phyloP scores from a whole-genome alignment of 352 stramenopile species.

The Phytophthora meadii region DNA sequence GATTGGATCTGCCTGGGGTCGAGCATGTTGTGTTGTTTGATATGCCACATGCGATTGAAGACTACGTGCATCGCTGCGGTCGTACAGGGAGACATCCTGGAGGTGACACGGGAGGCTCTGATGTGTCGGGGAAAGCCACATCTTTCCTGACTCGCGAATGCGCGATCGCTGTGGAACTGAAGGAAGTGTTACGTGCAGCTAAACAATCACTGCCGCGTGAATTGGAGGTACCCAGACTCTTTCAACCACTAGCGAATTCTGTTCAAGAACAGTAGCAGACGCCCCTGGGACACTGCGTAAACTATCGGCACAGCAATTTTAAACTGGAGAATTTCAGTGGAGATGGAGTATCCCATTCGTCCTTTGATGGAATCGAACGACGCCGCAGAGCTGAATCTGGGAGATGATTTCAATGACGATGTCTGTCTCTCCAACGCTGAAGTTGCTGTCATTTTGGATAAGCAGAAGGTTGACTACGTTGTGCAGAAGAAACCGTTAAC shows the following conservation, averaged over 20 bases:
- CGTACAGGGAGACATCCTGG: conserved; percentile 58
- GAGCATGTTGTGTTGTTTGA: conserved; percentile 90
- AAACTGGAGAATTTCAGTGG: not conserved
- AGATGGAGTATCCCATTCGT: conserved; percentile 69
- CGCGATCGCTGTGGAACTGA: conserved; percentile 57
- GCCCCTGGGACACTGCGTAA: conserved; percentile 17
- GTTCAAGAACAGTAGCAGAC: conserved; percentile 1
- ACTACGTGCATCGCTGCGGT: conserved; percentile 92
- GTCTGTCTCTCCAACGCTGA: conserved; percentile 87
- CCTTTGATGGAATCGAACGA: conserved; percentile 85
- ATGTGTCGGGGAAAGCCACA: conserved; percentile 41
- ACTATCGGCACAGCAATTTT: conserved; percentile 8
- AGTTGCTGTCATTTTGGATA: conserved; percentile 86
- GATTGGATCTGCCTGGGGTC: conserved; percentile 89
- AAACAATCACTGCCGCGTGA: conserved; percentile 57
- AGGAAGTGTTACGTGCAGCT: conserved; percentile 50
- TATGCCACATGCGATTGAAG: conserved; percentile 91
- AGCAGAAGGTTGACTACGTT: conserved; percentile 88
- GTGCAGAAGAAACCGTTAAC: conserved; percentile 86
- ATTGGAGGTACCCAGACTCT: conserved; percentile 49
- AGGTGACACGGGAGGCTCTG: conserved; percentile 33
- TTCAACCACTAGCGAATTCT: conserved; percentile 24
- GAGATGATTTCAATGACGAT: conserved; percentile 83
- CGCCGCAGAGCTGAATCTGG: conserved; percentile 80
- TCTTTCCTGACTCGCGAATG: conserved; percentile 70